Conservation (phyloP, 2,329 filamentous ascomycete species). For the Talaromyces piceae region DNA sequence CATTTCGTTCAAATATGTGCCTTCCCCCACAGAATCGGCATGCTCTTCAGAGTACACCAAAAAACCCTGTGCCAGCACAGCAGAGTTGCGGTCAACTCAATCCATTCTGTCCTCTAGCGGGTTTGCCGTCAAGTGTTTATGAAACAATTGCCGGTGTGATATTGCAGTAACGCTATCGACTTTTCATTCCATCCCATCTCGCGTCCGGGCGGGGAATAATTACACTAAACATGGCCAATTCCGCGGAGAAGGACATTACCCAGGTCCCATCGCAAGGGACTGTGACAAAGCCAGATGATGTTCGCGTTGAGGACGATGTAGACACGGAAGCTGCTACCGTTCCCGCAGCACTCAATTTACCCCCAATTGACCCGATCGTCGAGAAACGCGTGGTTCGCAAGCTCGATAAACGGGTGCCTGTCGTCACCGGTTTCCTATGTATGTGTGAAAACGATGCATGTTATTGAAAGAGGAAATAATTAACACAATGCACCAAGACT, state of each 20-base stretch:
- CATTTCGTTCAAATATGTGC: neutral
- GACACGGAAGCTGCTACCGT: constrained; percentile 2
- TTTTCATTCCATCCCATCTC: neutral
- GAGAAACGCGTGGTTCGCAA: constrained; percentile 31
- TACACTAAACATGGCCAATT: neutral
- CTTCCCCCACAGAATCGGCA: neutral
- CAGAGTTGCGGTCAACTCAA: neutral
- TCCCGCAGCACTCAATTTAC: neutral
- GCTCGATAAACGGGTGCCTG: constrained; percentile 28
- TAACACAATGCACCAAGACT: constrained; percentile 24
- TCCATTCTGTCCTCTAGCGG: neutral
- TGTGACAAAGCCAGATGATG: constrained; percentile 5
- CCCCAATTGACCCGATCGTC: constrained; percentile 26
- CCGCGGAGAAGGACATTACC: neutral
- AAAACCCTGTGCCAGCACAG: neutral
- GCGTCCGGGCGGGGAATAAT: neutral
- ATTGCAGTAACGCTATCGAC: neutral
- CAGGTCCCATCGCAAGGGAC: neutral
- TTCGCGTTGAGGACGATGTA: neutral
- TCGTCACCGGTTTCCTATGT: constrained; percentile 34
- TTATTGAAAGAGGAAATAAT: constrained; percentile 6
- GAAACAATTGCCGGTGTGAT: neutral
- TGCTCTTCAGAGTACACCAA: neutral
- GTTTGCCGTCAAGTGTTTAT: neutral
- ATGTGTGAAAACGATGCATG: constrained; percentile 12